Base-by-base conservation (phyloP, 2,329 filamentous ascomycete genomes). In the Hymenoscyphus salicellus region DNA sequence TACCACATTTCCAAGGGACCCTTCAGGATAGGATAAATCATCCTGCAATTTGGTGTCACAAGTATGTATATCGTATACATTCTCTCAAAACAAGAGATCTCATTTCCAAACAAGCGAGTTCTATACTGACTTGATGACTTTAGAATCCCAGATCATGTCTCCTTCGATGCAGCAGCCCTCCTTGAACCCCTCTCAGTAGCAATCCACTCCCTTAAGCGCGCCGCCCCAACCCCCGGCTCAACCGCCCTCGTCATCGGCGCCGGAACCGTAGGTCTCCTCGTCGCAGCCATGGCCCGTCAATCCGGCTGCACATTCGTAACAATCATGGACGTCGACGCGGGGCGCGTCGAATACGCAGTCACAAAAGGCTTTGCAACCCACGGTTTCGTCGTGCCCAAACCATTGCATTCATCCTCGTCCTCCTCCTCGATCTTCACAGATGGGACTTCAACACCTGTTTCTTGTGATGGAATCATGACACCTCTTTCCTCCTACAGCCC, bases 171-270 rank as follows among this genome's bases (percentile, higher is more conserved):
- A 11, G 86, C 85, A 10, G 84, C 86, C 26, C 80, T 88, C 3
- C 79, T 88, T 1, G 86, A 88, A 72, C 86, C 86, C 0, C 78
- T 88, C 4, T 86, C 84, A 0, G 86, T 88, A 26, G 85, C 84
- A 23, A 84, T 88, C 58, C 86, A 88, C 69, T 83, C 85, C 3
- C 78, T 86, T 63, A 86, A 86, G 71, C 79, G 86, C 38, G 84
- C 84, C 14, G 76, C 73, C 33, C 81, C 81, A 2, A 74, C 79
- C 10, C 80, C 84, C 0, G 83, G 83, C 6, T 84, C 83, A 3
- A 84, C 82, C 1, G 83, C 84, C 3, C 76, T 89, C n/a, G 82
- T 89, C 32, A 82, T 88, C n/a, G 87, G 87, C 17, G 85, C 86
- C 11, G 87, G 86, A 17, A 84, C 87, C 1, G 83, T 89, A 33